Base-by-base conservation (phyloP, 345 rosid genomes). In the Stellera chamaejasme region DNA sequence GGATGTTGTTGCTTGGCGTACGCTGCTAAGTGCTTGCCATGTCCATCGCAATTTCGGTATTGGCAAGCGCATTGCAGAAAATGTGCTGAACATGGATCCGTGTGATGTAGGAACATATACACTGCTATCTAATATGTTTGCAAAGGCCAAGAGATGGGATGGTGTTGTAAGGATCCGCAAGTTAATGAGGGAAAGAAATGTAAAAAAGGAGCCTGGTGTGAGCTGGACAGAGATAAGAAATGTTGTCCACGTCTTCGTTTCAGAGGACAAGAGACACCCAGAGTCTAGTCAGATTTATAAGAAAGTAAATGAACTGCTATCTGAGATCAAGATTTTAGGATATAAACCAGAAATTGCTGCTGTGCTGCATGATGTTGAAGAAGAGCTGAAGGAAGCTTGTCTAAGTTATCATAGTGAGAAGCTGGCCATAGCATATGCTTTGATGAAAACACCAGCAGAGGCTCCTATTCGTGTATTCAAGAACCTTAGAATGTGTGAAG, bases 181-280 rank as follows among this genome's bases (percentile, higher is more conserved):
- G 58, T 50, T 83, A 68, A 87, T 87, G 94, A 77, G 69, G 58
- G 74, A 73, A 2, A 79, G 72, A 53, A 69, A 69, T 10, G 71
- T 87, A 56, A 90, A 84, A 74, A 90, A 90, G 56, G 94, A 90
- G 72, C 94, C 94, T 48, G 96, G 97, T n/a, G 79, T 76, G 53
- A 87, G 94, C 74, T 90, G 94, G 94, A 79, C 79, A 60, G 80
- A 82, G 50, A 72, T 85, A 61, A 72, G 65, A 59, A 78, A 73
- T 45, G 42, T 46, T 19, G 79, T 80, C 36, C 84, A 80, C 61
- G 68, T 91, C 46, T 91, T 91, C 69, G 82, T 80, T 55, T 77
- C 91, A 0, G 89, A 82, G 39, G 87, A 80, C 27, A 61, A 43
- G 67, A 76, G 58, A 45, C 95, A 90, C 72, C 83, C 95, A 5